Evolutionary conservation across 2,329 filamentous ascomycete species (phyloP).

Genomic region (Mariannaea sp.): DNA sequence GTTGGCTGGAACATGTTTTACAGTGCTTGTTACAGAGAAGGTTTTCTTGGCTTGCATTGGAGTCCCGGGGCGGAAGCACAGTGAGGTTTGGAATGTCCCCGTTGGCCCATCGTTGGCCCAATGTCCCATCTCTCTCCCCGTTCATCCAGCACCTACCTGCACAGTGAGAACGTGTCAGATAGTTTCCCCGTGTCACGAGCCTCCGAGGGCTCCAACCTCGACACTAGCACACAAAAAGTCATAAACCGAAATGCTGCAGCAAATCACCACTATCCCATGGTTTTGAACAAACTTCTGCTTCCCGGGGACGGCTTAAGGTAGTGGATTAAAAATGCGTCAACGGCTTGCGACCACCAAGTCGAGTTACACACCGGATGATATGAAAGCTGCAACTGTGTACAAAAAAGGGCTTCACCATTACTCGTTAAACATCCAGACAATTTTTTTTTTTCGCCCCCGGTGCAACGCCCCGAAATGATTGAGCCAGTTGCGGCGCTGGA

Average conservation of each 20-base stretch:
- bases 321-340: no score
- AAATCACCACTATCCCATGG: no score
- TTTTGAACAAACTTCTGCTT: no score
- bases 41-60: no score
- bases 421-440: slow-evolving; percentile 19
- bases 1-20: not conserved
- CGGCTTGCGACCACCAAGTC: no score
- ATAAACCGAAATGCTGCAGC: not conserved
- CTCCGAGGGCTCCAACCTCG: slow-evolving; percentile 20
- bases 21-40: not conserved
- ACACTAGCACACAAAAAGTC: slow-evolving; percentile 17
- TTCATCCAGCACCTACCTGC: not conserved
- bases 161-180: not conserved
- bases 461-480: slow-evolving; percentile 9
- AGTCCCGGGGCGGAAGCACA: not conserved
- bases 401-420: slow-evolving; percentile 32
- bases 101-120: not conserved
- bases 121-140: not conserved
- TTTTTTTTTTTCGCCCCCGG: slow-evolving; percentile 11
- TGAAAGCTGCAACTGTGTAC: slow-evolving; percentile 7
- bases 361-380: not conserved
- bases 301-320: no score
- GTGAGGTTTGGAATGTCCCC: not conserved
- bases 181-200: slow-evolving; percentile 8
- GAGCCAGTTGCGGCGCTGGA: not conserved